Evolutionary conservation across 345 rosid species (phyloP).

Genomic region (Lepidium africanum): DNA sequence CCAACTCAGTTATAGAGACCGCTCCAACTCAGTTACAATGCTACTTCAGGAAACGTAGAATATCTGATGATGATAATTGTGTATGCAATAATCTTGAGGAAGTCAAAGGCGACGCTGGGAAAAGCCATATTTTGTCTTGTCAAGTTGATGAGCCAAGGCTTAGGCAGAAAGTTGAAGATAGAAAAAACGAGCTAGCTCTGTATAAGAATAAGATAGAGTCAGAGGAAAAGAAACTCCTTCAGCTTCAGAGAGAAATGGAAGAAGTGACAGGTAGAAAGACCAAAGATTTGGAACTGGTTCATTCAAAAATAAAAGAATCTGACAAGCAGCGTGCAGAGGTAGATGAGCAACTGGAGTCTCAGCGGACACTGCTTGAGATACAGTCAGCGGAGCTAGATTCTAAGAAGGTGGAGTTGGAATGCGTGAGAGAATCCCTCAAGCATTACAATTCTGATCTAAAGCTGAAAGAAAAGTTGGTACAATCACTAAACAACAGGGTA

Average conservation of each 20-base stretch:
- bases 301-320: not conserved
- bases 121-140: slow-evolving; percentile 7
- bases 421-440: not conserved
- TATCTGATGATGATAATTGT: not conserved
- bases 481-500: not conserved
- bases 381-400: not conserved
- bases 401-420: not conserved
- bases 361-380: not conserved
- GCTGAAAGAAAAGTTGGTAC: not conserved
- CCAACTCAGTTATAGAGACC: slow-evolving; percentile 8
- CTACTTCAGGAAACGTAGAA: slow-evolving; percentile 14
- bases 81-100: slow-evolving; percentile 1
- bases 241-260: not conserved
- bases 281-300: not conserved
- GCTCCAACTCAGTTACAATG: slow-evolving; percentile 23
- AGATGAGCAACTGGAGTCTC: not conserved
- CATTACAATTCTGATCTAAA: not conserved
- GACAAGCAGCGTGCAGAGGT: not conserved
- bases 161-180: slow-evolving; percentile 3
- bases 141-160: not conserved
- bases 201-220: slow-evolving; percentile 3
- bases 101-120: not conserved
- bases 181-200: not conserved
- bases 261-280: not conserved
- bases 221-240: not conserved